These are phyloP conservation scores for Apodospora peruviana DNA, from an alignment of 495 filamentous ascomycete species.

Conservation along the genomic window DNA sequence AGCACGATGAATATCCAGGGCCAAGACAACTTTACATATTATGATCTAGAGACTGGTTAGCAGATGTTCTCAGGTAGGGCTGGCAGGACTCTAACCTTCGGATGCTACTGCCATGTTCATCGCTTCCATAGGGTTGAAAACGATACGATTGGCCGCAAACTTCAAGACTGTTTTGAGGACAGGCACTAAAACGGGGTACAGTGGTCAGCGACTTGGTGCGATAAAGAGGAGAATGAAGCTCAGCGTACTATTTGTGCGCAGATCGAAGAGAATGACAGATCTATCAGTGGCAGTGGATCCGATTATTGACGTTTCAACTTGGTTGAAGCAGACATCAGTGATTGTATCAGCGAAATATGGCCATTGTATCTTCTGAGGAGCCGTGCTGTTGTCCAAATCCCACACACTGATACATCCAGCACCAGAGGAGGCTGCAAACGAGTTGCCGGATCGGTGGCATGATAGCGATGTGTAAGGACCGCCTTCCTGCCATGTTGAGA, in stretches of 20 bases:
- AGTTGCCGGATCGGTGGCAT: constrained; percentile 65
- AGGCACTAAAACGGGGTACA: constrained; percentile 50
- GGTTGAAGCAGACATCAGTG: constrained; percentile 83
- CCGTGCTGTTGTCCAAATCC: constrained; percentile 60
- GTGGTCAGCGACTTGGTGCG: background rate
- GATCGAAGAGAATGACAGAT: constrained; percentile 75
- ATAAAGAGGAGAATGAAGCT: background rate
- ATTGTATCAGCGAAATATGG: constrained; percentile 89
- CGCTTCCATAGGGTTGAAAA: constrained; percentile 83
- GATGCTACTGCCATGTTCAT: constrained; percentile 34
- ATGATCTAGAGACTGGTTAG: constrained; percentile 27
- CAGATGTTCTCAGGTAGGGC: too few relatives aligned
- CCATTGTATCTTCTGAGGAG: constrained; percentile 79
- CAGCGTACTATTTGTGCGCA: constrained; percentile 56
- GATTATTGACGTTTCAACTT: constrained; percentile 85
- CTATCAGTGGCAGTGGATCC: constrained; percentile 80
- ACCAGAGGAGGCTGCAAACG: constrained; percentile 72
- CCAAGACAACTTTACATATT: constrained; percentile 33
- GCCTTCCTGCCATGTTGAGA: constrained; percentile 76
- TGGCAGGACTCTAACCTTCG: constrained; percentile 21
- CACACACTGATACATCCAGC: constrained; percentile 85
- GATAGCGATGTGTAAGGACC: constrained; percentile 79
- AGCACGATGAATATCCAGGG: background rate
- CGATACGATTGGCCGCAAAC: constrained; percentile 76
- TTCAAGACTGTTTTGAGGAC: constrained; percentile 72